Base-by-base conservation (phyloP, 1,139 yeast species). In the Scheffersomyces cryptocercus region DNA sequence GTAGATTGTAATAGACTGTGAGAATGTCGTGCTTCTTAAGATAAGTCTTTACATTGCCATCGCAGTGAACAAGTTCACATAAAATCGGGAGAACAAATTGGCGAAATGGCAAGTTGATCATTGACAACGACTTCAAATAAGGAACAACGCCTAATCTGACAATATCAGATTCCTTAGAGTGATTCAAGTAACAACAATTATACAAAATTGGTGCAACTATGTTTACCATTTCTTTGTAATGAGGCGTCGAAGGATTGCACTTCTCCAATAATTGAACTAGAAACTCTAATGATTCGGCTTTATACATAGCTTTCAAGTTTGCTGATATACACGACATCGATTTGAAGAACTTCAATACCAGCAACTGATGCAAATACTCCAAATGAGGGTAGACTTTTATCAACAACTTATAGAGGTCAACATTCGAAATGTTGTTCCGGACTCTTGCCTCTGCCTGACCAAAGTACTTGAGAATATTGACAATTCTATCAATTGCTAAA, bases 41-140 rank as follows among this genome's bases (percentile, higher is more conserved):
- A 8, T 60, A 59, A 32, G 56, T 54, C 44, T 79, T 60, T 35
- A 79, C 75, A n/a, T 45, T 47, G 29, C 62, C 58, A 38, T 74
- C 73, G 50, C 81, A 73, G 57, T 81, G 70, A 0, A 81, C 83
- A 55, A 85, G 65, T 47, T 84, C 88, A 57, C 87, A 82, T 14
- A 85, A 52, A 13, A 84, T 67, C 0, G 88, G 90, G 26, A 83
- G 63, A 0, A 84, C 75, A 51, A 81, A 82, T 53, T 84, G 88
- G 26, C 82, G 70, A 46, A 82, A 73, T 8, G 84, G 81, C 5
- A 79, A 58, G 43, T 78, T 75, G 13, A 70, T 67, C 31, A 62
- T 59, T 3, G 81, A 68, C 20, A 82, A 64, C 8, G 67, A 66
- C 49, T 73, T 73, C 42, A 84, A 67, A 9, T 70, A 59, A 0